Percentiles rank a stretch among this genome's conserved stretches.
These are phyloP conservation scores for Xerocomus brunneocitrinus DNA, from an alignment of 768 basidiomycete species.

Conservation along the genomic window DNA sequence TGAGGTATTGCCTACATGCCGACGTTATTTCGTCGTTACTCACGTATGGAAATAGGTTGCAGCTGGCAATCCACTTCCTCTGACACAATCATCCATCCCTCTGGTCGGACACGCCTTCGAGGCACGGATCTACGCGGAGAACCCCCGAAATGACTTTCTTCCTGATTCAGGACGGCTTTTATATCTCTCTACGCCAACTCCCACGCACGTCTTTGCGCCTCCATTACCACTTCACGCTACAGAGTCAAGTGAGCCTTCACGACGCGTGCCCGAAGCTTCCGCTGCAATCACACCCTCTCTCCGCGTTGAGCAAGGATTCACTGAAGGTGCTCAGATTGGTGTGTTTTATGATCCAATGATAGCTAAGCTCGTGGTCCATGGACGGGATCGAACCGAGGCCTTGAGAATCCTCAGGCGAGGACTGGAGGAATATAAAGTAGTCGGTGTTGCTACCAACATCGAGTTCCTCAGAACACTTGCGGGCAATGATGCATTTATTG, in stretches of 20 bases:
- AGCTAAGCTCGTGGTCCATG: constrained; percentile 87
- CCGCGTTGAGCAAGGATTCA: constrained; percentile 89
- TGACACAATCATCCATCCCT: constrained; percentile 72
- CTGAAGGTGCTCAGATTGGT: constrained; percentile 72
- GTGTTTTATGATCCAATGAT: constrained; percentile 93
- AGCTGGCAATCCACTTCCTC: constrained; percentile 79
- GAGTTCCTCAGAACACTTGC: constrained; percentile 81
- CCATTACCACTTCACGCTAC: constrained; percentile 31
- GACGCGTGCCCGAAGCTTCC: constrained; percentile 17
- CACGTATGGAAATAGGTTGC: constrained; percentile 53
- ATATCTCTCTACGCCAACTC: constrained; percentile 74
- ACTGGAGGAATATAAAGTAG: constrained; percentile 84
- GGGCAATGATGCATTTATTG: constrained; percentile 70
- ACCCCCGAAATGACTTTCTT: constrained; percentile 88
- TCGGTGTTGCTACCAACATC: constrained; percentile 88
- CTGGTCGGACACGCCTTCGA: constrained; percentile 93
- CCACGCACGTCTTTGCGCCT: constrained; percentile 67
- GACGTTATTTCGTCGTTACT: background rate
- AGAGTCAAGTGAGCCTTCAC: constrained; percentile 16
- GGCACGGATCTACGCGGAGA: constrained; percentile 93
- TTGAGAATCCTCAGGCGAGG: constrained; percentile 75
- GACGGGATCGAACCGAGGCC: constrained; percentile 78
- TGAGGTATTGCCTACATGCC: constrained; percentile 42
- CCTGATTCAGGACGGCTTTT: constrained; percentile 84
- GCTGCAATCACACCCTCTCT: constrained; percentile 50